A percentile compares a stretch with the other conserved stretches of the same genome.
Conservation (phyloP, 1,139 yeast species). For the Taphrina betulina region DNA sequence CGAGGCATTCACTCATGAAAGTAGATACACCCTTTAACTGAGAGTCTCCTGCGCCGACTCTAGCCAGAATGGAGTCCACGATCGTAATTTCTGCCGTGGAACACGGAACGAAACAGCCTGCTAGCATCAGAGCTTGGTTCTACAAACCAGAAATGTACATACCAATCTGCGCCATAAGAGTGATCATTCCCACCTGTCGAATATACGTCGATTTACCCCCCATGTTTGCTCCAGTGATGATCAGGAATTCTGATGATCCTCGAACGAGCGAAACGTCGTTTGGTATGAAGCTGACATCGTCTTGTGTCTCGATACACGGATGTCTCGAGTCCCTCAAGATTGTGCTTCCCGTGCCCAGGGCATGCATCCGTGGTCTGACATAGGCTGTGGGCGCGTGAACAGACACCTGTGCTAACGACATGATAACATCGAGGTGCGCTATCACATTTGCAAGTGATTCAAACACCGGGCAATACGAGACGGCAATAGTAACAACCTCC, state of each 20-base stretch:
- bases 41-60: constrained; percentile 99
- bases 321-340: constrained; percentile 74
- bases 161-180: constrained; percentile 76
- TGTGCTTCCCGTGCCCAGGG: constrained; percentile 55
- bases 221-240: constrained; percentile 97
- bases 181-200: constrained; percentile 85
- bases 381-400: constrained; percentile 81
- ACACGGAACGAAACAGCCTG: constrained; percentile 85
- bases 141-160: background rate
- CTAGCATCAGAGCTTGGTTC: background rate
- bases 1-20: constrained; percentile 97
- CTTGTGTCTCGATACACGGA: constrained; percentile 91
- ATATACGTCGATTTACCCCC: constrained; percentile 93
- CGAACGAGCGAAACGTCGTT: constrained; percentile 67
- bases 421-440: constrained; percentile 77
- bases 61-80: constrained; percentile 86
- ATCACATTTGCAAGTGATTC: constrained; percentile 62
- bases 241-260: constrained; percentile 62
- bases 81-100: constrained; percentile 70
- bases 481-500: constrained; percentile 75
- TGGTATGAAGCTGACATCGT: constrained; percentile 79
- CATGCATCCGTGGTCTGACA: constrained; percentile 66
- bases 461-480: constrained; percentile 77
- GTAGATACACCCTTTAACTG: constrained; percentile 95
- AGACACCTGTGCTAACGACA: constrained; percentile 82